Evolutionary conservation across 768 basidiomycete genomes (phyloP), one percentile per base, ranked within the genome.

Genomic region (Kwoniella heveanensis): DNA sequence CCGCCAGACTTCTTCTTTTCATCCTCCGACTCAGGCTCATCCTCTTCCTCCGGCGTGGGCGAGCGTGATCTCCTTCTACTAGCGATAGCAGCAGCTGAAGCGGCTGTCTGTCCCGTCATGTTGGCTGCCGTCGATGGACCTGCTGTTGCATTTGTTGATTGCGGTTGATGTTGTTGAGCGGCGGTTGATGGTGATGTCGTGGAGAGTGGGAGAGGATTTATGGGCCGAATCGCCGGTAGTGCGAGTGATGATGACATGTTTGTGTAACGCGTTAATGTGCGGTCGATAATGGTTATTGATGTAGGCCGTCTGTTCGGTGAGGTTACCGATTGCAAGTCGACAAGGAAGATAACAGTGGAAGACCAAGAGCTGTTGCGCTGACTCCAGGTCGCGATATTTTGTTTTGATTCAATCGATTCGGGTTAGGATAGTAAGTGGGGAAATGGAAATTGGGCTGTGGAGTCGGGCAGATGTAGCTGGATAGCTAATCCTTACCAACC

Each of bases 11-110:
- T 48, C 37, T 48, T 36, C 52, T 53, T 59, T 26, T 64, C 63
- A 29, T 67, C 54, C 58, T 67, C 57, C 21, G 29, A 58, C 3
- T 63, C 56, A 25, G 22, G 60, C 17, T 74, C 73, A n/a, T 66
- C 69, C 21, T 72, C 69, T n/a, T 71, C 69, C 8, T 57, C 60
- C 1, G 47, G 49, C 2, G 60, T 36, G 13, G 67, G 65, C 21
- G 70, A 66, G 2, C 57, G 52, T 15, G 65, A 62, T 19, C 49
- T 54, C 19, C 51, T 39, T 12, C 53, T 12, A 26, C 54, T 30
- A n/a, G 60, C 52, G 15, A 24, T n/a, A 37, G 58, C 56, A 27
- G 57, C n/a, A 29, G 29, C 13, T 10, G 52, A 21, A 30, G n/a
- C 7, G 52, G 39, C 39, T 10, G 39, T 44, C 15, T 44, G 39